phyloP scores from a whole-genome alignment of 2,329 filamentous ascomycete genomes.

The Magnaporthiopsis poae region DNA sequence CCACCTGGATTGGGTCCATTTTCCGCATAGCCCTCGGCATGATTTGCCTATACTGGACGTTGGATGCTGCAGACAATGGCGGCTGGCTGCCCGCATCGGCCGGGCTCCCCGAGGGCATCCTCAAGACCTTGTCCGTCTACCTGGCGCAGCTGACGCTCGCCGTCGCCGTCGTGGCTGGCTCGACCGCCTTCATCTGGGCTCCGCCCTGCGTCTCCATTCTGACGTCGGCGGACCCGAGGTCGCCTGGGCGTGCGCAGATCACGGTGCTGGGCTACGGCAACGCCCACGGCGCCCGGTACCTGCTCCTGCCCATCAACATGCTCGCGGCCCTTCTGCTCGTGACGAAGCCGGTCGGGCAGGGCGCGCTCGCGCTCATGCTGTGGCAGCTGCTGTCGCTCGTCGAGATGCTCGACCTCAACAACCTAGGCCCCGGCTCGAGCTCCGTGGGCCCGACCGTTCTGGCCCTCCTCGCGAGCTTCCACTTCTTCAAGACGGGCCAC shows the following conservation, averaged over 20 bases:
- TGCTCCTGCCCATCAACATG: constrained; percentile 72
- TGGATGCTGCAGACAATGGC: constrained; percentile 80
- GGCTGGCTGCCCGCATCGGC: constrained; percentile 54
- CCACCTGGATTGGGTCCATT: constrained; percentile 71
- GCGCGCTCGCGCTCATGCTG: constrained; percentile 68
- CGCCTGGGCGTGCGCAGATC: constrained; percentile 41
- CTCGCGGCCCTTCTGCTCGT: constrained; percentile 67
- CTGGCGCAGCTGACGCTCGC: constrained; percentile 73
- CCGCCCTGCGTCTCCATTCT: constrained; percentile 73
- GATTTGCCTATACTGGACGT: constrained; percentile 72
- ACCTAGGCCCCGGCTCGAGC: constrained; percentile 49
- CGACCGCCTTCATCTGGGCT: constrained; percentile 74
- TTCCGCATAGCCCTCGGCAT: constrained; percentile 69
- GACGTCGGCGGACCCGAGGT: constrained; percentile 33
- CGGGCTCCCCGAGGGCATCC: constrained; percentile 38
- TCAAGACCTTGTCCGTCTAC: constrained; percentile 68
- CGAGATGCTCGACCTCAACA: constrained; percentile 53
- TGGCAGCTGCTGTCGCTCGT: constrained; percentile 81
- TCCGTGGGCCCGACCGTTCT: constrained; percentile 74
- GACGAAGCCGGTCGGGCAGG: constrained; percentile 89
- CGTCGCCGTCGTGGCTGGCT: constrained; percentile 72
- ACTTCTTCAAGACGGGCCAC: constrained; percentile 97
- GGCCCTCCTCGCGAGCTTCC: constrained; percentile 79
- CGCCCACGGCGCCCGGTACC: constrained; percentile 81
- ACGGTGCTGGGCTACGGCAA: constrained; percentile 87